These are phyloP conservation scores for Alternaria triticimaculans DNA, from an alignment of 2,329 filamentous ascomycete genomes.

Conservation along the genomic window DNA sequence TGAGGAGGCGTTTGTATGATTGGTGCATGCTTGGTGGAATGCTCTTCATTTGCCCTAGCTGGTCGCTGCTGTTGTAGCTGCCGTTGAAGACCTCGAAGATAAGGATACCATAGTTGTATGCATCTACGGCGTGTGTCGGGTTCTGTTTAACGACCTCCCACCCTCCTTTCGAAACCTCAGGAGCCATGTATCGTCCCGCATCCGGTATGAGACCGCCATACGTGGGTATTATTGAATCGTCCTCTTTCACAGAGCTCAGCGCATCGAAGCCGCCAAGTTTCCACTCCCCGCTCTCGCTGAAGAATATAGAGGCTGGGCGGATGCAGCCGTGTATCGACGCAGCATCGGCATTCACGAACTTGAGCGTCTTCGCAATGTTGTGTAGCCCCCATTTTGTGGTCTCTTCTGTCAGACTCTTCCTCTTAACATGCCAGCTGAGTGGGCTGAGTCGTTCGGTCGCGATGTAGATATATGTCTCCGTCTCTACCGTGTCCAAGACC, in stretches of 20 bases:
- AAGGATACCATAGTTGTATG: slow-evolving; percentile 83
- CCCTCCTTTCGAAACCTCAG: slow-evolving; percentile 83
- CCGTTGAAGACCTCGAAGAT: slow-evolving; percentile 94
- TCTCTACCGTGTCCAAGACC: slow-evolving; percentile 94
- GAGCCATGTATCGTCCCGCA: slow-evolving; percentile 81
- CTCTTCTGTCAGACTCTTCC: slow-evolving; percentile 86
- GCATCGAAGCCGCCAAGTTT: slow-evolving; percentile 94
- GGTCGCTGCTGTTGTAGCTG: slow-evolving; percentile 75
- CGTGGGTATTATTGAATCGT: slow-evolving; percentile 90
- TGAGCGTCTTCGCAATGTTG: slow-evolving; percentile 87
- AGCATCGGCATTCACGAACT: slow-evolving; percentile 95
- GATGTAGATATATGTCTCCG: slow-evolving; percentile 94
- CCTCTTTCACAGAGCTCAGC: slow-evolving; percentile 92
- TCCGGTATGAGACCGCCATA: slow-evolving; percentile 90
- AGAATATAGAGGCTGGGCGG: slow-evolving; percentile 85
- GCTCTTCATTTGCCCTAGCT: slow-evolving; percentile 83
- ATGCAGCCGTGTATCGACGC: slow-evolving; percentile 89
- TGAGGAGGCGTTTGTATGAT: slow-evolving; percentile 87
- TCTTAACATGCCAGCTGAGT: slow-evolving; percentile 85
- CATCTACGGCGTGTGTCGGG: slow-evolving; percentile 81
- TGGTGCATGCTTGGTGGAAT: slow-evolving; percentile 88
- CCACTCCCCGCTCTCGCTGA: slow-evolving; percentile 97
- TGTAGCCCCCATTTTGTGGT: slow-evolving; percentile 97
- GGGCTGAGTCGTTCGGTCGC: slow-evolving; percentile 90
- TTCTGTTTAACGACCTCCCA: slow-evolving; percentile 90